phyloP scores from a whole-genome alignment of 768 basidiomycete species.

The Lentinula aciculospora region DNA sequence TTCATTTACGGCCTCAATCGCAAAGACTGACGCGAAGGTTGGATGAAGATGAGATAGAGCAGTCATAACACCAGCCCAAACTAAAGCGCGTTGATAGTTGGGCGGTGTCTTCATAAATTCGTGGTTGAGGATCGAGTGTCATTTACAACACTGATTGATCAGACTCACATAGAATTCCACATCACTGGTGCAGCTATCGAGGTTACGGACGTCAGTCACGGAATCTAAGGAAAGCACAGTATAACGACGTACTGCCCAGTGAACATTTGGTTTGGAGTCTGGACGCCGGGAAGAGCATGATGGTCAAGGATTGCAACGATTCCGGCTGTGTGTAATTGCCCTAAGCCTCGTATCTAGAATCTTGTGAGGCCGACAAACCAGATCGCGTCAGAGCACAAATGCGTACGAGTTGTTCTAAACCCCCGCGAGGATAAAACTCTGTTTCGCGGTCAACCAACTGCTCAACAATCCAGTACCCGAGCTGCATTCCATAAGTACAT shows the following conservation, averaged over 20 bases:
- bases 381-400: background rate
- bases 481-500: slow-evolving; percentile 26
- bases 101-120: slow-evolving; percentile 42
- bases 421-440: slow-evolving; percentile 69
- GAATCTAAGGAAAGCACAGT: background rate
- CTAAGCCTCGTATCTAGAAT: slow-evolving; percentile 54
- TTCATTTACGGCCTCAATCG: slow-evolving; percentile 76
- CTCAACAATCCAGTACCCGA: slow-evolving; percentile 83
- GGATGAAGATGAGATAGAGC: slow-evolving; percentile 65
- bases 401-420: slow-evolving; percentile 57
- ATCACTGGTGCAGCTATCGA: slow-evolving; percentile 53
- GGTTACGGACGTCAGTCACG: slow-evolving; percentile 2
- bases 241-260: slow-evolving; percentile 49
- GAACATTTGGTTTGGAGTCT: slow-evolving; percentile 55
- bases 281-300: slow-evolving; percentile 64
- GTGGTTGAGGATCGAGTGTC: background rate
- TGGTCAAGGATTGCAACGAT: slow-evolving; percentile 64
- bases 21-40: slow-evolving; percentile 55
- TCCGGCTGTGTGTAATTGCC: slow-evolving; percentile 53
- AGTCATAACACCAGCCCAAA: slow-evolving; percentile 84
- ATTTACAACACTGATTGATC: slow-evolving; percentile 4
- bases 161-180: slow-evolving; percentile 68
- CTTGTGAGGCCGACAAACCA: background rate
- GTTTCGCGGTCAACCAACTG: slow-evolving; percentile 52
- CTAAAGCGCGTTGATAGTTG: slow-evolving; percentile 72